Evolutionary conservation across 257 asterid genomes (phyloP).

Genomic region (Hygrophila difformis): DNA sequence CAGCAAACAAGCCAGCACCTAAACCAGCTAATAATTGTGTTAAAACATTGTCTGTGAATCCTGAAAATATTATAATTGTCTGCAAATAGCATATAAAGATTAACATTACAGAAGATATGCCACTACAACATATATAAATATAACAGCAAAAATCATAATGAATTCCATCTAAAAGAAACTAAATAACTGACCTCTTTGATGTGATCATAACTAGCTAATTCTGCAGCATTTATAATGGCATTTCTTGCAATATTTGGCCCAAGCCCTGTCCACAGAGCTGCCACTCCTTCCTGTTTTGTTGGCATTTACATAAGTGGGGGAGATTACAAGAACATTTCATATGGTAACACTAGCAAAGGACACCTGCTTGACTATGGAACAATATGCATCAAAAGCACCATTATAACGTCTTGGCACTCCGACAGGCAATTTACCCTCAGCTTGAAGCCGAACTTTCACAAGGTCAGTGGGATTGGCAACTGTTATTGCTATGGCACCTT

Average conservation of each 20-base stretch:
- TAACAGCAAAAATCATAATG: slow-evolving; percentile 4
- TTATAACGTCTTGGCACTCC: slow-evolving; percentile 66
- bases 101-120: slow-evolving; percentile 18
- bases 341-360: slow-evolving; percentile 13
- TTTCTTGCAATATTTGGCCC: slow-evolving; percentile 91
- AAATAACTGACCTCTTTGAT: slow-evolving; percentile 70
- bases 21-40: slow-evolving; percentile 85
- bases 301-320: slow-evolving; percentile 21
- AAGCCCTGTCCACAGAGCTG: slow-evolving; percentile 90
- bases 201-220: slow-evolving; percentile 89
- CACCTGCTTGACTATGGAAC: slow-evolving; percentile 72
- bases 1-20: slow-evolving; percentile 97
- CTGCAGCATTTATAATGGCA: slow-evolving; percentile 91
- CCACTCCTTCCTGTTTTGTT: slow-evolving; percentile 78
- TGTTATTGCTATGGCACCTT: slow-evolving; percentile 89
- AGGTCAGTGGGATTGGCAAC: slow-evolving; percentile 98
- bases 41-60: slow-evolving; percentile 64
- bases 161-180: slow-evolving; percentile 6
- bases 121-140: slow-evolving; percentile 2
- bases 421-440: slow-evolving; percentile 71
- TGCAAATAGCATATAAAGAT: slow-evolving; percentile 33
- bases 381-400: slow-evolving; percentile 86
- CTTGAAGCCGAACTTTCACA: slow-evolving; percentile 91
- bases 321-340: slow-evolving; percentile 14
- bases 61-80: slow-evolving; percentile 66